phyloP scores from a whole-genome alignment of 495 filamentous ascomycete species.

The Penicillium taxi region DNA sequence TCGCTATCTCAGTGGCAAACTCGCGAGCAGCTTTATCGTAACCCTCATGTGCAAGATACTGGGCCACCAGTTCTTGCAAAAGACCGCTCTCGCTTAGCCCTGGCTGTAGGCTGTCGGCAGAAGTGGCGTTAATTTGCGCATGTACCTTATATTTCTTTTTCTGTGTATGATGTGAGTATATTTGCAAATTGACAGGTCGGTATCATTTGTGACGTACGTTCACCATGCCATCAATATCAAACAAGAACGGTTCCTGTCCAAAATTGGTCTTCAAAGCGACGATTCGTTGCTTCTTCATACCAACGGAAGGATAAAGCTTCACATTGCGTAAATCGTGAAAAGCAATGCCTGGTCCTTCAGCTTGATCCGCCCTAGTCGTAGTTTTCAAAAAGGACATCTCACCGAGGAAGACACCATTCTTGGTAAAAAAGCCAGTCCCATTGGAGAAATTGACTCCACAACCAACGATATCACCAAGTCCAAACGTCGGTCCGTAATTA shows the following conservation, averaged over 20 bases:
- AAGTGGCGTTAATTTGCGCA: slow-evolving; percentile 46
- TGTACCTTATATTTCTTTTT: slow-evolving; percentile 54
- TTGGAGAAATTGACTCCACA: slow-evolving; percentile 92
- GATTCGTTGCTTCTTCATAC: slow-evolving; percentile 77
- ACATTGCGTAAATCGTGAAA: slow-evolving; percentile 69
- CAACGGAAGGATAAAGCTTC: slow-evolving; percentile 74
- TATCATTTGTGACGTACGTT: slow-evolving; percentile 45
- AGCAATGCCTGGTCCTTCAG: slow-evolving; percentile 52
- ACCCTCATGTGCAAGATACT: slow-evolving; percentile 90
- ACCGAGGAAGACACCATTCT: slow-evolving; percentile 75
- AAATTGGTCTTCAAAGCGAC: slow-evolving; percentile 87
- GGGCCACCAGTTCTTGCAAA: slow-evolving; percentile 74
- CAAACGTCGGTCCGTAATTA: slow-evolving; percentile 66
- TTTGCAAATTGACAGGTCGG: too few species aligned
- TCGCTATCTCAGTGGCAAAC: slow-evolving; percentile 75
- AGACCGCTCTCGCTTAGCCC: slow-evolving; percentile 65
- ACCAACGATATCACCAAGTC: slow-evolving; percentile 71
- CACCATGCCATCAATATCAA: slow-evolving; percentile 86
- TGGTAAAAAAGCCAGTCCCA: slow-evolving; percentile 87
- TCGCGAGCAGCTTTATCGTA: slow-evolving; percentile 91
- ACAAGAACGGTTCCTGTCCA: slow-evolving; percentile 81
- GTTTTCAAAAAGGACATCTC: not conserved
- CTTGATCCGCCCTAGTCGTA: not conserved
- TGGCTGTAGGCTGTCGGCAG: slow-evolving; percentile 51
- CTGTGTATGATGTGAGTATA: too few species aligned